Conservation (phyloP, 2,329 filamentous ascomycete genomes). For the Clarireedia monteithiana region DNA sequence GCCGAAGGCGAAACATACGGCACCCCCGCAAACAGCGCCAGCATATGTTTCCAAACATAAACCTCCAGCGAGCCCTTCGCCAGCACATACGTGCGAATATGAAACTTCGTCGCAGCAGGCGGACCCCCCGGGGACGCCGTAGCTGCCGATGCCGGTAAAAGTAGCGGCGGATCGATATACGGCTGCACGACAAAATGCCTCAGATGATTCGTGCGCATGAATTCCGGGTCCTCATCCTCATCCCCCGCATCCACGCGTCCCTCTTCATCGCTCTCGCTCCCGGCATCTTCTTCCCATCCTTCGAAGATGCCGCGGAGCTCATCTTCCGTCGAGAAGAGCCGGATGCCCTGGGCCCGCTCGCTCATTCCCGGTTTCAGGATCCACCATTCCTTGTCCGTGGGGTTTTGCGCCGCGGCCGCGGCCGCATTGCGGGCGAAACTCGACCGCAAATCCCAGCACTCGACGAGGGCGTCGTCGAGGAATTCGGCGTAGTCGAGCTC, state of each 20-base stretch:
- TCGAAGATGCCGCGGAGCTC: conserved; percentile 86
- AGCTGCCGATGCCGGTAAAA: conserved; percentile 38
- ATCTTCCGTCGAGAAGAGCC: conserved; percentile 77
- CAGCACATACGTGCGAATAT: conserved; percentile 87
- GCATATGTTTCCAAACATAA: conserved; percentile 84
- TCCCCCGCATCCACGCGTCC: conserved; percentile 35
- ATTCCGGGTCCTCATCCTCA: conserved; percentile 28
- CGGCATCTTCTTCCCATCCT: conserved; percentile 68
- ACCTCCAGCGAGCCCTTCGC: conserved; percentile 71
- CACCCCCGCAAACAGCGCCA: conserved; percentile 80
- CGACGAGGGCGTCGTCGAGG: conserved; percentile 83
- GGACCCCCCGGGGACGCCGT: conserved; percentile 14
- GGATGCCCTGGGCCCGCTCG: conserved; percentile 87
- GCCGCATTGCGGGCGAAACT: conserved; percentile 64
- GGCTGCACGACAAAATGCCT: conserved; percentile 94
- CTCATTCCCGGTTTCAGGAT: conserved; percentile 98
- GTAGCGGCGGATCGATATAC: conserved; percentile 83
- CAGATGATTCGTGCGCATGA: conserved; percentile 79
- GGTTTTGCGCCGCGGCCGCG: conserved; percentile 43
- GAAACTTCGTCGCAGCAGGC: conserved; percentile 70
- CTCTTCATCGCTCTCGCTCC: conserved; percentile 56
- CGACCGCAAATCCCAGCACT: conserved; percentile 79
- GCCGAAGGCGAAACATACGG: conserved; percentile 60
- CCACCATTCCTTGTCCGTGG: conserved; percentile 67
- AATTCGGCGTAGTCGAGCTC: conserved; percentile 97